These are phyloP conservation scores for Exophiala sp. DNA, from an alignment of 2,329 filamentous ascomycete genomes.

Conservation along the genomic window DNA sequence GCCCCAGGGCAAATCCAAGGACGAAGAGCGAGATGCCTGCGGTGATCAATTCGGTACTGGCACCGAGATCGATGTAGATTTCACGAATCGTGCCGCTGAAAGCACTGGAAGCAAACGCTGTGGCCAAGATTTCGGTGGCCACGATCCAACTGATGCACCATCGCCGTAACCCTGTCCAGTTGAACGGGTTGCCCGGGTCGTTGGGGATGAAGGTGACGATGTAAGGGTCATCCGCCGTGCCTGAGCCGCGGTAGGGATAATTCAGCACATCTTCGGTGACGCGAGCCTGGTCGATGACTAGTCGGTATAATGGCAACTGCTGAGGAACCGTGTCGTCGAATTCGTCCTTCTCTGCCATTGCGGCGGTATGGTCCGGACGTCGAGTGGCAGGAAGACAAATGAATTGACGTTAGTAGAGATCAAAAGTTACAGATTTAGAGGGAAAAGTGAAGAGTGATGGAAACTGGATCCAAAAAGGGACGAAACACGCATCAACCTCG, in stretches of 20 bases:
- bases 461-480: no score
- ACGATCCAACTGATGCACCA: constrained; percentile 61
- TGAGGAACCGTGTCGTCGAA: constrained; percentile 10
- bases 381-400: no score
- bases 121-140: constrained; percentile 60
- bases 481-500: no score
- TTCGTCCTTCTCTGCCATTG: constrained; percentile 18
- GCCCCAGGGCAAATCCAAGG: constrained; percentile 55
- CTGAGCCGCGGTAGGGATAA: constrained; percentile 53
- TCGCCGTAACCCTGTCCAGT: constrained; percentile 53
- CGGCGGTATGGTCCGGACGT: neutral
- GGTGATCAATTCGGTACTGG: constrained; percentile 46
- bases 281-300: constrained; percentile 54
- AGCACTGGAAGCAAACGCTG: constrained; percentile 64
- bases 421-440: no score
- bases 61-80: constrained; percentile 49
- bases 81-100: constrained; percentile 43
- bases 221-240: constrained; percentile 62
- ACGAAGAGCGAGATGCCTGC: constrained; percentile 61
- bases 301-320: constrained; percentile 40
- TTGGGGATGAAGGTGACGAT: constrained; percentile 61
- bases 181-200: constrained; percentile 63
- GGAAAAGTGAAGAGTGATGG: no score
- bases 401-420: no score
- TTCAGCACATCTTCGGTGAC: constrained; percentile 54